Percentiles rank a stretch among this genome's conserved stretches.
Evolutionary conservation across 768 basidiomycete species (phyloP).

Genomic region (Lactifluus subvellereus): DNA sequence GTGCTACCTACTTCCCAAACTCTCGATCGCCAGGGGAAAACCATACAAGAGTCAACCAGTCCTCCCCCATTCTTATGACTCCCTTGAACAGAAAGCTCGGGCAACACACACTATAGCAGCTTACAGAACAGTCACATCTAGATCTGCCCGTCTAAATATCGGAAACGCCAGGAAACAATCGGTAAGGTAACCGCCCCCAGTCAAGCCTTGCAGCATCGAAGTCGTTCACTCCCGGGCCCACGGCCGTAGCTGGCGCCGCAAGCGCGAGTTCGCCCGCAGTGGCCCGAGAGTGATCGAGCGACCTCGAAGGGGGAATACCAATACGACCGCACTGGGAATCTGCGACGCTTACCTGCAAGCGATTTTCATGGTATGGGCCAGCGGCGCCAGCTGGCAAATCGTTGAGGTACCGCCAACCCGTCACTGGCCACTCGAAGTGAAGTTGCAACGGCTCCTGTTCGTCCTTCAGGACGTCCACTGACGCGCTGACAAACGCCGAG

Average conservation of each 20-base stretch:
- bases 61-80: background rate
- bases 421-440: constrained; percentile 40
- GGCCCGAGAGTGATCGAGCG: constrained; percentile 26
- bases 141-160: constrained; percentile 3
- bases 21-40: background rate
- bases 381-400: constrained; percentile 36
- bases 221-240: constrained; percentile 10
- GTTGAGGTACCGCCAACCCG: constrained; percentile 11
- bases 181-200: constrained; percentile 27
- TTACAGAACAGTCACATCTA: background rate
- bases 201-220: constrained; percentile 22
- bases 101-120: background rate
- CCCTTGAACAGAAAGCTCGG: background rate
- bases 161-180: constrained; percentile 28
- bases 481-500: constrained; percentile 41
- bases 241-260: constrained; percentile 15
- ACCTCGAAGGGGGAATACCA: constrained; percentile 34
- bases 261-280: constrained; percentile 22
- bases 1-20: no score
- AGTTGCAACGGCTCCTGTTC: constrained; percentile 41
- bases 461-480: background rate
- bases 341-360: constrained; percentile 37
- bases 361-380: constrained; percentile 43
- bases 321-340: background rate
- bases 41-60: background rate